These are phyloP conservation scores for Coffea canephora DNA, from an alignment of 257 asterid genomes.

Conservation along the genomic window DNA sequence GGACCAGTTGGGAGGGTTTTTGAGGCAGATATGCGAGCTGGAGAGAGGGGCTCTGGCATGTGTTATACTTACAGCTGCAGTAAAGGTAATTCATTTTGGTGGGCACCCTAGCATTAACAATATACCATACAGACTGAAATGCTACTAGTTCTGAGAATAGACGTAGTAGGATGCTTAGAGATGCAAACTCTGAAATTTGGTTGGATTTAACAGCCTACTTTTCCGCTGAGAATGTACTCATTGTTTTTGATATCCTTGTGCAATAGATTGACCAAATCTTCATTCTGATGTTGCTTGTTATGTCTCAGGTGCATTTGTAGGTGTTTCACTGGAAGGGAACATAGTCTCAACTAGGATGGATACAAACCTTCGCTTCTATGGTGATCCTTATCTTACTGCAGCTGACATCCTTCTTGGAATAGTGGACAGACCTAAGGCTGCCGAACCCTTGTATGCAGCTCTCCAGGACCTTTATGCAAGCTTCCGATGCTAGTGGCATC, in stretches of 20 bases:
- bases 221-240: neutral
- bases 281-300: conserved; percentile 17
- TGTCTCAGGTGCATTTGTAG: conserved; percentile 85
- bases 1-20: conserved; percentile 97
- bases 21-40: conserved; percentile 98
- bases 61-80: conserved; percentile 99
- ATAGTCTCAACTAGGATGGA: conserved; percentile 86
- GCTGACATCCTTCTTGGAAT: conserved; percentile 86
- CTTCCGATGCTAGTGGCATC: conserved; percentile 36
- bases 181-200: neutral
- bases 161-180: neutral
- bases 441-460: conserved; percentile 80
- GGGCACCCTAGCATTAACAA: conserved; percentile 7
- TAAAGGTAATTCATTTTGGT: conserved; percentile 59
- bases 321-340: conserved; percentile 93
- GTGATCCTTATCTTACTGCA: conserved; percentile 95
- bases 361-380: conserved; percentile 85
- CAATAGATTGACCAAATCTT: neutral
- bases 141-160: neutral
- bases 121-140: neutral
- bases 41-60: conserved; percentile 98
- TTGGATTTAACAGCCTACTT: neutral
- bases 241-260: neutral
- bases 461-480: conserved; percentile 63
- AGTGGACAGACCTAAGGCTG: conserved; percentile 92